A percentile compares a stretch with the other conserved stretches of the same genome.
phyloP scores from a whole-genome alignment of 2,329 filamentous ascomycete species.

The Botrytis deweyae region DNA sequence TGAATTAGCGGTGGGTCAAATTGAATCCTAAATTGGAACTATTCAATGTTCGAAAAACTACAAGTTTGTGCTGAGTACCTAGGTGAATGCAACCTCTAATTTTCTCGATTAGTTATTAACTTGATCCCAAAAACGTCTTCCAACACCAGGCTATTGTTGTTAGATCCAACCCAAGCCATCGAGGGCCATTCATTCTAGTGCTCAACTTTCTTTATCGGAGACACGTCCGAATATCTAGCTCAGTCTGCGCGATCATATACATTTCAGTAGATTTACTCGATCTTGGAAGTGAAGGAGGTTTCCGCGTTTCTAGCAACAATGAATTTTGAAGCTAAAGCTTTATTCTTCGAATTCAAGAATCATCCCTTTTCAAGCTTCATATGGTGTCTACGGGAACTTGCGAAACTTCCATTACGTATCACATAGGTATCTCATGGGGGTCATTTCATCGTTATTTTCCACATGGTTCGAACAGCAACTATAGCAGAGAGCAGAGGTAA shows the following conservation, averaged over 20 bases:
- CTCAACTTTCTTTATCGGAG: background rate
- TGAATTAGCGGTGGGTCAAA: background rate
- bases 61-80: background rate
- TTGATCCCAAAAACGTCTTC: background rate
- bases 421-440: background rate
- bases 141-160: background rate
- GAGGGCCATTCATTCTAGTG: background rate
- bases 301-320: background rate
- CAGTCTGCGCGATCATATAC: background rate
- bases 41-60: background rate
- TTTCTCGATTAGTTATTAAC: background rate
- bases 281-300: background rate
- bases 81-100: background rate
- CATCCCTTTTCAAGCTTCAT: background rate
- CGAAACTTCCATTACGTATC: background rate
- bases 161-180: background rate
- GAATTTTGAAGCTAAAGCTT: background rate
- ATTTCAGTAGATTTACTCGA: background rate
- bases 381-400: background rate
- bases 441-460: background rate
- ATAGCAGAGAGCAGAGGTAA: background rate
- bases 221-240: background rate
- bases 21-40: background rate
- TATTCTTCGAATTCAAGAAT: background rate
- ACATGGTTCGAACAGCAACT: background rate